Base-by-base conservation (phyloP, 345 rosid genomes). In the Salix viminalis region DNA sequence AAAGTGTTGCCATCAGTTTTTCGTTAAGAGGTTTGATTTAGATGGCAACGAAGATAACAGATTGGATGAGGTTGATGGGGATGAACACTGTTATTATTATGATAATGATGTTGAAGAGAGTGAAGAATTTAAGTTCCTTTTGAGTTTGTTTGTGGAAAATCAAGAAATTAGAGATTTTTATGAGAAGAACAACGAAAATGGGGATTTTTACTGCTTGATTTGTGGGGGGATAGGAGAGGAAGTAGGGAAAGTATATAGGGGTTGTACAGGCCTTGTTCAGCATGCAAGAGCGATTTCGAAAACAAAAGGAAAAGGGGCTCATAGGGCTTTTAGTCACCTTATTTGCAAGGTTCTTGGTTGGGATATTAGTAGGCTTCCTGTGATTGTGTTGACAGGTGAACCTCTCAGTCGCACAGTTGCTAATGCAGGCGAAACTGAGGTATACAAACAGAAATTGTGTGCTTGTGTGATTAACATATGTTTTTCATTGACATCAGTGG, bases 301-400 rank as follows among this genome's bases (percentile, higher is more conserved):
- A 76, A 87, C 94, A 2, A 84, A 75, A 70, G 79, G 78, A 82
- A 88, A 62, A 78, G 75, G 12, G 71, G 92, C 89, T n/a, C 98
- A 94, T 77, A 83, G 92, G 65, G 91, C 96, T 75, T 80, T 89
- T 58, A 94, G 87, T 9, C 87, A 80, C 65, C 93, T 90, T 75
- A 78, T 92, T 46, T 94, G 94, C 61, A 85, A 81, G 86, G 92
- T 94, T 85, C 83, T 94, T 79, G 96, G 90, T 41, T 91, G 97
- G 94, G 96, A 91, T 73, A 52, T 86, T 72, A 77, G 80, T 30
- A 70, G 76, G 77, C 81, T 87, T 76, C 91, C 91, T 23, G 39
- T 54, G 14, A 74, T 86, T 78, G 83, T 84, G 34, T 28, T 67
- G 21, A 90, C 84, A 75, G 81, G 81, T 1, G 75, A 76, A 81